Evolutionary conservation across 2,329 filamentous ascomycete genomes (phyloP).

Genomic region (Cladosporium sphaerospermum): DNA sequence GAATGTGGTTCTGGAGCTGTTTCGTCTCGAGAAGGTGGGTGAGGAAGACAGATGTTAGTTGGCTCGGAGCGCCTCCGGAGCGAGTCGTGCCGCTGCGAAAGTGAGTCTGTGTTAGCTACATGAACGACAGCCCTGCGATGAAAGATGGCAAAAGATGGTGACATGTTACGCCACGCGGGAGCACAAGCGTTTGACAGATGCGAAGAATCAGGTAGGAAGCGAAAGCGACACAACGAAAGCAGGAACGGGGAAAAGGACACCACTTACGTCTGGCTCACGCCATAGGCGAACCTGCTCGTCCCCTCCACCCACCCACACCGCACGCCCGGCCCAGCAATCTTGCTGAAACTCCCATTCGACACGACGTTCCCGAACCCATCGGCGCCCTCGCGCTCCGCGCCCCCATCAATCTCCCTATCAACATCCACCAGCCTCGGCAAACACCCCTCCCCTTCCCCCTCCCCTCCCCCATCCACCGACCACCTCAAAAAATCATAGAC

Average conservation of each 20-base stretch:
- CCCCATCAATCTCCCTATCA: conserved; percentile 61
- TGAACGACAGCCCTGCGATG: neutral
- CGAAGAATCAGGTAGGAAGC: neutral
- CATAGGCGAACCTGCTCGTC: conserved; percentile 54
- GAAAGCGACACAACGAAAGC: neutral
- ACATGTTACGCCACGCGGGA: neutral
- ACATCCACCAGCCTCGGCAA: conserved; percentile 73
- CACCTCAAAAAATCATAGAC: conserved; percentile 92
- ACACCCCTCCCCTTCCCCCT: conserved; percentile 32
- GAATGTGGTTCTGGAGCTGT: conserved; percentile 49
- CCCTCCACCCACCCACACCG: conserved; percentile 86
- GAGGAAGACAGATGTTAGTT: conserved; percentile 53
- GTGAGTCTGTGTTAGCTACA: neutral
- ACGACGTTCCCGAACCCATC: conserved; percentile 71
- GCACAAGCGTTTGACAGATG: neutral
- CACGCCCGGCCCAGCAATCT: conserved; percentile 74
- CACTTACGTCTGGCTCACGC: conserved; percentile 53
- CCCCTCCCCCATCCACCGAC: conserved; percentile 38
- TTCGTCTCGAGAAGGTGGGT: conserved; percentile 48
- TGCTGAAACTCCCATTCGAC: conserved; percentile 86
- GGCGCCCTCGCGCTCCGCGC: conserved; percentile 38
- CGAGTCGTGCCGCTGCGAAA: conserved; percentile 47
- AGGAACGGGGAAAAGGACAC: neutral
- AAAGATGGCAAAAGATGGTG: neutral
- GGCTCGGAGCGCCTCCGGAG: conserved; percentile 55